Evolutionary conservation across 2,329 filamentous ascomycete species (phyloP).

Genomic region (Teratosphaeria zuluensis): DNA sequence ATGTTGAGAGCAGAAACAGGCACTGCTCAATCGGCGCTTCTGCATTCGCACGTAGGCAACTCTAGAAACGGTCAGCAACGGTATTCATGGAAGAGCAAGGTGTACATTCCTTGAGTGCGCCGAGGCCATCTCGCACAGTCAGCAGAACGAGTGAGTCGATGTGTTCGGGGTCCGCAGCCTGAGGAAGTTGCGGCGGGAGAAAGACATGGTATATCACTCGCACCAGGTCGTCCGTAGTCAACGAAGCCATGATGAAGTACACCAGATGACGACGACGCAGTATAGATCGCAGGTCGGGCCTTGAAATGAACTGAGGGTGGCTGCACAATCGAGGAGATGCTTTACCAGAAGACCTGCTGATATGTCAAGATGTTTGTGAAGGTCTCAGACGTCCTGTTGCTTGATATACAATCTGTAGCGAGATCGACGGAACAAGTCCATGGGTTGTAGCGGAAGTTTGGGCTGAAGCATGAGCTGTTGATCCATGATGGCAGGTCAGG

Average conservation of each 20-base stretch:
- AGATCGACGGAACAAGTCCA: too few species aligned
- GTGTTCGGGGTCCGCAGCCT: slow-evolving; percentile 21
- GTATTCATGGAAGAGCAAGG: neutral
- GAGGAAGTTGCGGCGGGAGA: slow-evolving; percentile 34
- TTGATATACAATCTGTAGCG: too few species aligned
- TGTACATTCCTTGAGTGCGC: neutral
- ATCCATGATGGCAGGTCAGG: too few species aligned
- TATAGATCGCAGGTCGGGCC: too few species aligned
- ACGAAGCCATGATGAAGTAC: neutral
- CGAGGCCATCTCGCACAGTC: neutral
- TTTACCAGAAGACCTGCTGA: too few species aligned
- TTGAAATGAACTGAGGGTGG: too few species aligned
- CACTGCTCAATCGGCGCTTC: neutral
- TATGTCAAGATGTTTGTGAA: too few species aligned
- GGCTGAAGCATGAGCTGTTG: too few species aligned
- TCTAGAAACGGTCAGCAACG: neutral
- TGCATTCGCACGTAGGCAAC: neutral
- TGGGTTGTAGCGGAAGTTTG: too few species aligned
- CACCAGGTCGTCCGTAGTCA: neutral
- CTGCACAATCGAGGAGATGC: too few species aligned
- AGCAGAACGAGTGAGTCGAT: slow-evolving; percentile 1
- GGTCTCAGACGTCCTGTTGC: too few species aligned
- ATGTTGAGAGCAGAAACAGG: neutral
- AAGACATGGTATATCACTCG: slow-evolving; percentile 32
- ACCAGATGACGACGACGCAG: neutral